Evolutionary conservation across 1,284 basidiomycete genomes (phyloP), one percentile per base, ranked within the genome.

Genomic region (Ganoderma resinaceum): DNA sequence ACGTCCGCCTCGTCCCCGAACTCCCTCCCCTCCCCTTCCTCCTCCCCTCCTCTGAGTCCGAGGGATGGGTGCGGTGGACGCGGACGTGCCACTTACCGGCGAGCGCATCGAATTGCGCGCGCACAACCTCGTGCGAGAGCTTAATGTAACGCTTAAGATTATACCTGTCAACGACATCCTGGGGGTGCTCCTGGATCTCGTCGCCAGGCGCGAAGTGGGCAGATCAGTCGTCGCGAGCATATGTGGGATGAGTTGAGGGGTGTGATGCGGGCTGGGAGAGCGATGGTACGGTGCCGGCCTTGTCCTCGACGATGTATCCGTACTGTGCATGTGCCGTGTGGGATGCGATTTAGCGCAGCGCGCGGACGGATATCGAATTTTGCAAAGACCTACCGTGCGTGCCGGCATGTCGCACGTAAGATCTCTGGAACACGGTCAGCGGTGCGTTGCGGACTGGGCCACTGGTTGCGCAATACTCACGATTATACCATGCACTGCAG

Each of bases 301-400:
- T 89, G 20, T 82, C 79, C 67, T 87, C 86, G 64, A 90, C 90
- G 0, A 86, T 86, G n/a, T 86, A 80, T 75, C 88, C 87, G 74
- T 90, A 90, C 87, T 90, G 33, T 1, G 88, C 83, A n/a, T n/a
- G n/a, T n/a, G n/a, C n/a, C n/a, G n/a, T n/a, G n/a, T 18, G 20
- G 5, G 14, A 5, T 16, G 5, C 11, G 26, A 18, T 6, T 61
- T 6, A 61, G 42, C 6, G 12, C 26, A 61, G 12, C 23, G n/a
- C n/a, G 26, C 12, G 38, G 26, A 1, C 8, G 33, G 23, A 23
- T 3, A 20, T 7, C 11, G 29, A 23, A 5, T 46, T 23, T 4
- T 3, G 7, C n/a, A 3, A 46, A 46, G n/a, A 76, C 83, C 68
- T 75, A 86, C 85, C 61, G 80, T 80, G 66, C 87, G 86, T 11